A percentile compares a stretch with the other conserved stretches of the same genome.
These are phyloP conservation scores for Lepidium didymum DNA, from an alignment of 345 rosid species.

Conservation along the genomic window DNA sequence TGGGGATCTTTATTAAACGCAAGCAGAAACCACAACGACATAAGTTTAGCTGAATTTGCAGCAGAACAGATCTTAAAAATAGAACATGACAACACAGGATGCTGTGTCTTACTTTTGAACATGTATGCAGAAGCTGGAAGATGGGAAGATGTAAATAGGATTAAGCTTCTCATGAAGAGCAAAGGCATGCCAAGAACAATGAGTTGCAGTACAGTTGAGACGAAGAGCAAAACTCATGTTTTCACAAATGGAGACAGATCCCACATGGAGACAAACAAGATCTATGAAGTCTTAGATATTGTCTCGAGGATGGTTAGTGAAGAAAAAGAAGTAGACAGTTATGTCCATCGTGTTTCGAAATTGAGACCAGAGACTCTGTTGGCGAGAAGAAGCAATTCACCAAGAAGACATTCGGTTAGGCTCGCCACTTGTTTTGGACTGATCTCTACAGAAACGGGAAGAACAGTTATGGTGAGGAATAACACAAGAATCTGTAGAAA, in stretches of 20 bases:
- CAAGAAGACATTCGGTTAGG: conserved; percentile 47
- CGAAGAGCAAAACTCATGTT: conserved; percentile 28
- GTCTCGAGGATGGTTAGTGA: conserved; percentile 34
- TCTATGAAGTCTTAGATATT: conserved; percentile 42
- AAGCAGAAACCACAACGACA: conserved; percentile 47
- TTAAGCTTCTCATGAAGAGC: conserved; percentile 45
- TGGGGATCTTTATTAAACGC: conserved; percentile 81
- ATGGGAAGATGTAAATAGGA: conserved; percentile 54
- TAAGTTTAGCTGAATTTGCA: conserved; percentile 54
- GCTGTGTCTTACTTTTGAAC: conserved; percentile 57
- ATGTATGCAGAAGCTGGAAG: conserved; percentile 79
- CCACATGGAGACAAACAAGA: conserved; percentile 27
- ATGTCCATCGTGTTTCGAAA: conserved; percentile 23
- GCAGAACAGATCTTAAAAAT: conserved; percentile 36
- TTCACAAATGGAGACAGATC: conserved; percentile 49
- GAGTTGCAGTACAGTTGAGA: conserved; percentile 39
- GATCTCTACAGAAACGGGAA: conserved; percentile 46
- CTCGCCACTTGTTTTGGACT: conserved; percentile 55
- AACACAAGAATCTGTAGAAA: conserved; percentile 63
- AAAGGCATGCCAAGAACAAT: conserved; percentile 44
- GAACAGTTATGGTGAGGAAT: conserved; percentile 43
- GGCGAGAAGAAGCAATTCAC: conserved; percentile 29
- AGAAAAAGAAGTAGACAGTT: conserved; percentile 29
- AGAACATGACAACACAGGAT: conserved; percentile 69
- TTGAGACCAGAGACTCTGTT: conserved; percentile 33